phyloP scores from a whole-genome alignment of 352 stramenopile species.

The Pythium angustatum region DNA sequence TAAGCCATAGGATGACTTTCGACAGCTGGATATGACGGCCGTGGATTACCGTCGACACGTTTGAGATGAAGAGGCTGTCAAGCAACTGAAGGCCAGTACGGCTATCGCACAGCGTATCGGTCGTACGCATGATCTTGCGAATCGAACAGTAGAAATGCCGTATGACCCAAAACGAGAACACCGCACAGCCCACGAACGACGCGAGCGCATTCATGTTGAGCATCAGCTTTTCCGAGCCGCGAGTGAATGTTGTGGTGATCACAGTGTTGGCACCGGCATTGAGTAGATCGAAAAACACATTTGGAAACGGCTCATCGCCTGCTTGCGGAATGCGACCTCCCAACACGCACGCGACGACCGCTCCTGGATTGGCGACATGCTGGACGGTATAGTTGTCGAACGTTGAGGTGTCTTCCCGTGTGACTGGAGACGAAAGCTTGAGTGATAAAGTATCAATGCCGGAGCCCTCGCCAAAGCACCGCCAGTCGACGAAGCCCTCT shows the following conservation, averaged over 20 bases:
- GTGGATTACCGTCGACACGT: constrained; percentile 21
- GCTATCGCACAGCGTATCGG: constrained; percentile 1
- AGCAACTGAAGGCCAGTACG: constrained; percentile 5
- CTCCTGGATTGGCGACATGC: constrained; percentile 9
- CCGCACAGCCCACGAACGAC: constrained; percentile 18
- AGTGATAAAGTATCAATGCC: constrained; percentile 10
- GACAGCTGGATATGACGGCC: constrained; percentile 27
- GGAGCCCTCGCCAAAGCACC: constrained; percentile 14
- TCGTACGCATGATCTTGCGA: not conserved
- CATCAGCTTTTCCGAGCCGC: constrained; percentile 24
- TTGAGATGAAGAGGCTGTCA: constrained; percentile 13
- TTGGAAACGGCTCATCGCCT: constrained; percentile 21
- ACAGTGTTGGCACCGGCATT: constrained; percentile 20
- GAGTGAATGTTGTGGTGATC: constrained; percentile 24
- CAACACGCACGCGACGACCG: constrained; percentile 20
- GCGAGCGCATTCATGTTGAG: constrained; percentile 28
- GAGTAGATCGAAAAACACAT: constrained; percentile 20
- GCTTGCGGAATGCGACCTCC: constrained; percentile 19
- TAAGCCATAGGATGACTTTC: constrained; percentile 22
- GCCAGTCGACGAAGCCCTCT: constrained; percentile 13
- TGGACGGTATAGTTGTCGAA: constrained; percentile 4
- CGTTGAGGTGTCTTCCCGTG: constrained; percentile 3
- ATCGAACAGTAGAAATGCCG: not conserved
- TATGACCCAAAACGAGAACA: constrained; percentile 19
- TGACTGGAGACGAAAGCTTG: constrained; percentile 6